Base-by-base conservation (phyloP, 768 basidiomycete genomes). In the Naematelia aurantialba region DNA sequence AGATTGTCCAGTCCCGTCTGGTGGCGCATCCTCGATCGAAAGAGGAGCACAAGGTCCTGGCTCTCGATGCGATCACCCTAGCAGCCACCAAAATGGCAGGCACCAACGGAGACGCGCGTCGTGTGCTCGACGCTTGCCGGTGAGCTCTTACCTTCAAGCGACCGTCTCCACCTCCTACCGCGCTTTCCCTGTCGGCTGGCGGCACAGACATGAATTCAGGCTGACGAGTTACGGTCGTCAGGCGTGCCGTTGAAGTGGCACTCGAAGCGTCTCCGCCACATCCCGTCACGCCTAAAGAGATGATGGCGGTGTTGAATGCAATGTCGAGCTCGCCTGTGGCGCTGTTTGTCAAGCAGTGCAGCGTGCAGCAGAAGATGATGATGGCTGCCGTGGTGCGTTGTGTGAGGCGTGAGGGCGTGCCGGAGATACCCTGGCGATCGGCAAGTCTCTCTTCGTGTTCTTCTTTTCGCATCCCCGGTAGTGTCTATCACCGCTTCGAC, bases 251-350 rank as follows among this genome's bases (percentile, higher is more conserved):
- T 4, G 92, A 94, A 74, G 83, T 89, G 17, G 85, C 87, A 4
- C 47, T 75, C 26, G 71, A 74, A 34, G 78, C 54, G 76, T 78
- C 44, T 13, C 44, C 55, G 47, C 76, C 67, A 3, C 72, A 61
- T 79, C 74, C 84, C 0, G 90, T 88, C 12, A 81, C 82, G 22
- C 83, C 83, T 0, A 82, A 82, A 19, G 89, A 94, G 56, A 85
- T 94, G 65, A 84, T 82, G 67, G 83, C 85, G 51, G 90, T 94
- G 8, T 85, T 91, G 54, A 83, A 84, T 65, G 84, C 83, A 42
- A 88, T 94, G 87, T 91, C 93, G 69, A 90, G 89, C 66, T 92
- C 88, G 65, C 92, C 92, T 1, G 90, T 87, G 0, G 88, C 89
- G 3, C 85, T 86, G 13, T 96, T 87, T 70, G 77, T 97, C 24